A percentile compares a stretch with the other conserved stretches of the same genome.
Evolutionary conservation across 371 early-diverging fungal genomes (phyloP).

Genomic region (Vittaforma corneae): DNA sequence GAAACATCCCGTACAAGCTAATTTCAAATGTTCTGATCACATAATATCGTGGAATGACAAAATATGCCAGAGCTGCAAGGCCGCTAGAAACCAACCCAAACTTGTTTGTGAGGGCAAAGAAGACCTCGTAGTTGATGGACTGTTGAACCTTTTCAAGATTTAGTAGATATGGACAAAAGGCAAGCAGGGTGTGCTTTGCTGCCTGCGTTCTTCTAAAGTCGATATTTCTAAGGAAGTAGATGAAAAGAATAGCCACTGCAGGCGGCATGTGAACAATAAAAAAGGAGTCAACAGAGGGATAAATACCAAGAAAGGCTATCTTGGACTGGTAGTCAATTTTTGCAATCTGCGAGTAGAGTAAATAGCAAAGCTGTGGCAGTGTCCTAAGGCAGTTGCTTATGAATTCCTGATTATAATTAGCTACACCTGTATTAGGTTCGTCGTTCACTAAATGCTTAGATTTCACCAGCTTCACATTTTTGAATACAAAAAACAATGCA

Average conservation of each 20-base stretch:
- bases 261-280: neutral
- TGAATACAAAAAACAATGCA: neutral
- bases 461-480: neutral
- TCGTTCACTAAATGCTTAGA: no score
- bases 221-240: neutral
- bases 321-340: no score
- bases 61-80: constrained; percentile 20
- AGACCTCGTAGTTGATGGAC: constrained; percentile 22
- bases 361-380: neutral
- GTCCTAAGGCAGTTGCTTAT: neutral
- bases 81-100: neutral
- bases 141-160: constrained; percentile 11
- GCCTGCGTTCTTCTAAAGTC: neutral
- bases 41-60: constrained; percentile 23
- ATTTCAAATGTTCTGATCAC: neutral
- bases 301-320: neutral
- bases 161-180: constrained; percentile 2
- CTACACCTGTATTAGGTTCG: no score
- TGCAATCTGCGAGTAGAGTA: neutral
- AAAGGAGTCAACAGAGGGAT: neutral
- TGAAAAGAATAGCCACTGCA: neutral
- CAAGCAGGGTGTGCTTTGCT: neutral
- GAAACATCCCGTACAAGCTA: neutral
- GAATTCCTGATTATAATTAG: neutral
- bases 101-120: constrained; percentile 25